A percentile compares a stretch with the other conserved stretches of the same genome.
Evolutionary conservation across 2,329 filamentous ascomycete species (phyloP).

Genomic region (Penicillium brevicompactum): DNA sequence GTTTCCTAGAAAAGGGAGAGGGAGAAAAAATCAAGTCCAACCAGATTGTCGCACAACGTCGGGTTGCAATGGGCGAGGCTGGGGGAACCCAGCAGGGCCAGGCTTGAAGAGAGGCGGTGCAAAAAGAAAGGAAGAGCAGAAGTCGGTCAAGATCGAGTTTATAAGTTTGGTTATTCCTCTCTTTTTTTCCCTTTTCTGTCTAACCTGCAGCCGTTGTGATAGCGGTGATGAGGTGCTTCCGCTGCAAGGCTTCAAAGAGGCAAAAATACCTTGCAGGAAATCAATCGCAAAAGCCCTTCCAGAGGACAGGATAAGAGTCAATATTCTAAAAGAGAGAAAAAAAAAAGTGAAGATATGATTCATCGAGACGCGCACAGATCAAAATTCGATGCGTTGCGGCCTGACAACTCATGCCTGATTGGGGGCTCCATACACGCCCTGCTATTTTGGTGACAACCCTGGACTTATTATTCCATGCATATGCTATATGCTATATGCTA

Average conservation of each 20-base stretch:
- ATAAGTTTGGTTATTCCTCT: slow-evolving; percentile 4
- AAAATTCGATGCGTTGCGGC: slow-evolving; percentile 27
- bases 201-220: slow-evolving; percentile 15
- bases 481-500: not conserved
- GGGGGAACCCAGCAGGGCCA: slow-evolving; percentile 22
- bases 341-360: slow-evolving; percentile 10
- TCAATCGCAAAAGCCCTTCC: slow-evolving; percentile 16
- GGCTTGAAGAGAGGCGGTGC: slow-evolving; percentile 21
- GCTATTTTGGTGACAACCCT: slow-evolving; percentile 5
- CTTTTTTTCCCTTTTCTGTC: not conserved
- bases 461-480: not conserved
- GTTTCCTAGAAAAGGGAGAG: not conserved
- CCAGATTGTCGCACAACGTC: slow-evolving; percentile 23
- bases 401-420: slow-evolving; percentile 30
- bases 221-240: slow-evolving; percentile 17
- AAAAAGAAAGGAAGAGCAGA: slow-evolving; percentile 5
- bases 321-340: slow-evolving; percentile 4
- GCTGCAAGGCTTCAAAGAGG: slow-evolving; percentile 27
- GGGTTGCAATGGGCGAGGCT: slow-evolving; percentile 29
- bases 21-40: not conserved
- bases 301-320: slow-evolving; percentile 6
- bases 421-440: slow-evolving; percentile 12
- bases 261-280: slow-evolving; percentile 29
- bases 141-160: slow-evolving; percentile 21
- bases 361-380: slow-evolving; percentile 23